These are phyloP conservation scores for Triadica sebifera DNA, from an alignment of 345 rosid species.

Conservation along the genomic window DNA sequence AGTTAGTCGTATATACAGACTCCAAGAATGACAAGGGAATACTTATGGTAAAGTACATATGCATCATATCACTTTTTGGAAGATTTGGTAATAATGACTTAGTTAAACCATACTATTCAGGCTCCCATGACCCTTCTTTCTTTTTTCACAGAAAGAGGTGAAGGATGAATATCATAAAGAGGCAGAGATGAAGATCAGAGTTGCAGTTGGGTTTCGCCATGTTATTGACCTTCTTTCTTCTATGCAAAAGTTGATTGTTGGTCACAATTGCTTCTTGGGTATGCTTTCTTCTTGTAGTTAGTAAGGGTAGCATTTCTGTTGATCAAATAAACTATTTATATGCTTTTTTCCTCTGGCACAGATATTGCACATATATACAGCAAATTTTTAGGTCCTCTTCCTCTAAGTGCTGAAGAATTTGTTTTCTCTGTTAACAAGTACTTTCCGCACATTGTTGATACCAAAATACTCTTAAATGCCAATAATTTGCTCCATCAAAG, in stretches of 20 bases:
- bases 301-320: neutral
- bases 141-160: conserved; percentile 58
- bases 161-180: conserved; percentile 51
- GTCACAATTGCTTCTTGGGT: conserved; percentile 96
- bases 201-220: conserved; percentile 80
- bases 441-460: conserved; percentile 76
- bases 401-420: conserved; percentile 70
- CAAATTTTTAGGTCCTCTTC: conserved; percentile 83
- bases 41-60: conserved; percentile 57
- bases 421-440: conserved; percentile 50
- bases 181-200: conserved; percentile 55
- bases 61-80: neutral
- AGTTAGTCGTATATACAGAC: conserved; percentile 62
- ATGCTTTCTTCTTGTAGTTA: conserved; percentile 29
- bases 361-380: conserved; percentile 85
- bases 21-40: conserved; percentile 54
- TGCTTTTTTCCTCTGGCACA: conserved; percentile 31
- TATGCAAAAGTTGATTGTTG: conserved; percentile 76
- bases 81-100: neutral
- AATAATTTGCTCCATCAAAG: conserved; percentile 41
- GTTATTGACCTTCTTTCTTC: conserved; percentile 88
- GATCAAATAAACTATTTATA: conserved; percentile 18
- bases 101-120: neutral
- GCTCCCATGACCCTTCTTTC: neutral
- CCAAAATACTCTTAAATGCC: conserved; percentile 78